These are phyloP conservation scores for Cinchona pubescens DNA, from an alignment of 257 asterid genomes.

Conservation along the genomic window DNA sequence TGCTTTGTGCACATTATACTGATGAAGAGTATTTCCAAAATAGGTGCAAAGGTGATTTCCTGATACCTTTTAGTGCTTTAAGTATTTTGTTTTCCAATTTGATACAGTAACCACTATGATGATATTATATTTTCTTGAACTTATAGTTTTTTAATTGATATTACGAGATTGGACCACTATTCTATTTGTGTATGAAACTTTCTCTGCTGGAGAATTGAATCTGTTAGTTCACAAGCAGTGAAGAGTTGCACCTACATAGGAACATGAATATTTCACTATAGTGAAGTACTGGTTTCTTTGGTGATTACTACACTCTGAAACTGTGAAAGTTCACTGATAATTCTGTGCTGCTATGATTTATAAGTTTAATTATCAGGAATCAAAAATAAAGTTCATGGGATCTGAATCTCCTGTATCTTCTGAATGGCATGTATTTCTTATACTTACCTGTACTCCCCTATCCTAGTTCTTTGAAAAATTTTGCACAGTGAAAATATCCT, in stretches of 20 bases:
- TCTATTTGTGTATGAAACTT: neutral
- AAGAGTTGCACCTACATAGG: neutral
- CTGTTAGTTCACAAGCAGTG: neutral
- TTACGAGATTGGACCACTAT: neutral
- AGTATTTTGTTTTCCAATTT: no score
- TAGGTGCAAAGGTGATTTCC: constrained; percentile 70
- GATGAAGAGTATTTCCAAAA: constrained; percentile 75
- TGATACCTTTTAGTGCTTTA: neutral
- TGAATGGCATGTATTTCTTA: neutral
- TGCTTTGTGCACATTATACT: constrained; percentile 72
- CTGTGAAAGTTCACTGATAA: neutral
- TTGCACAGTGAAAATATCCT: no score
- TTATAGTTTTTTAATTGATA: neutral
- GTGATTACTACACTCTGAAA: neutral
- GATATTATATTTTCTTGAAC: neutral
- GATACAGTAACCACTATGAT: neutral
- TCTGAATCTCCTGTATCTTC: neutral
- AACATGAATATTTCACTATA: neutral
- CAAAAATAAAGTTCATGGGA: neutral
- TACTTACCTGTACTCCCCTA: neutral
- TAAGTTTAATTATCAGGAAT: neutral
- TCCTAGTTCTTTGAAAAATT: no score
- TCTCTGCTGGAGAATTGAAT: neutral
- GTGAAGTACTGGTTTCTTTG: neutral
- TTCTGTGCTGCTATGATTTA: neutral